phyloP scores from a whole-genome alignment of 352 stramenopile species.

The Phytophthora boehmeriae region DNA sequence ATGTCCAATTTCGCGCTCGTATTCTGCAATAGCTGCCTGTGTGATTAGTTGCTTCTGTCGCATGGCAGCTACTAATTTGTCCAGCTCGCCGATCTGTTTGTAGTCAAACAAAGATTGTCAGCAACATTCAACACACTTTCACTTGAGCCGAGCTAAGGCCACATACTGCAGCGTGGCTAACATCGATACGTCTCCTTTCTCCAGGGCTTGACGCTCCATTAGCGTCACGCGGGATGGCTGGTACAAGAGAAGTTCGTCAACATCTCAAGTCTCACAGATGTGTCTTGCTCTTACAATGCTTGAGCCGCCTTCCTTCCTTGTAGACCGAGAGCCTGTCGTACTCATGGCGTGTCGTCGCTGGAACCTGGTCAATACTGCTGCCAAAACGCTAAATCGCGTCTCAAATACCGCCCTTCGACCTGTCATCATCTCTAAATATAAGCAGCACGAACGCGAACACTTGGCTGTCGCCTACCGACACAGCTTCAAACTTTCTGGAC shows the following conservation, averaged over 20 bases:
- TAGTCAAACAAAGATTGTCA: background rate
- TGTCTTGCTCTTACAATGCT: constrained; percentile 36
- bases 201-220: constrained; percentile 72
- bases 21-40: constrained; percentile 51
- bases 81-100: constrained; percentile 66
- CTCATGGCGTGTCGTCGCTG: constrained; percentile 51
- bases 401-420: constrained; percentile 1
- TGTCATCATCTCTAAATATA: constrained; percentile 38
- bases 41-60: constrained; percentile 70
- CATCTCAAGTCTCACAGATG: no score
- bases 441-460: constrained; percentile 4
- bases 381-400: constrained; percentile 1
- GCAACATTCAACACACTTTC: background rate
- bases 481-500: background rate
- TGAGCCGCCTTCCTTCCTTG: constrained; percentile 39
- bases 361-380: constrained; percentile 3
- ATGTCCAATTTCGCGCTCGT: constrained; percentile 60
- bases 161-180: constrained; percentile 67
- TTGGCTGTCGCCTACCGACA: constrained; percentile 4
- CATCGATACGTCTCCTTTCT: constrained; percentile 79
- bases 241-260: no score
- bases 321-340: constrained; percentile 53
- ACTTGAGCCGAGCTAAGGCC: background rate
- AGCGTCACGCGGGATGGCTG: constrained; percentile 61
- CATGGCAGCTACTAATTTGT: constrained; percentile 75